Evolutionary conservation across 108 stramenopile species (phyloP), one percentile per base, ranked within the genome.

Genomic region (Pseudonitzschia pungens): DNA sequence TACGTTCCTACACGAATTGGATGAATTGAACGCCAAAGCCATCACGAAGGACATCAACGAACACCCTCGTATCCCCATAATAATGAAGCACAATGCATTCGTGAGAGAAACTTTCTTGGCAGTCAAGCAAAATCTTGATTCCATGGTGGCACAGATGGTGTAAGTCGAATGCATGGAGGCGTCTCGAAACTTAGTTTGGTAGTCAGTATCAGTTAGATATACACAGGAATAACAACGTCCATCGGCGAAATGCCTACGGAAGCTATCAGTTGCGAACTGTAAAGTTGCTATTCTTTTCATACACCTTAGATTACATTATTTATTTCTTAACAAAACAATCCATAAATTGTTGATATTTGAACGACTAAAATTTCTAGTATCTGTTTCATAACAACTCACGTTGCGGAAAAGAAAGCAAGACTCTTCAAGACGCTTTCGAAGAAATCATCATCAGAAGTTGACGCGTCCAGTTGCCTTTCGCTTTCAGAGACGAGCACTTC

Each of bases 41-140:
- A 28, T 65, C 24, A 73, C 73, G 14, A 76, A 81, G 56, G 81
- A 81, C 68, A 26, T 80, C 44, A 81, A 81, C 14, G 73, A 58
- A 6, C 74, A 75, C 45, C 74, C 74, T 4, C 74, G 87, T 11
- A 66, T 87, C 0, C 87, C 87, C 0, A 22, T 87, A 48, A 87
- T 87, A 65, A 42, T 85, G 54, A 54, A 74, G n/a, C 87, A 87
- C 71, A 87, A 87, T 71, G 73, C 75, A 0, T 84, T 87, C 75
- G 87, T 87, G 36, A 84, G 63, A 42, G 68, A 82, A 32, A 87
- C 87, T n/a, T 87, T 87, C 52, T 53, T 81, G 57, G 73, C 50
- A 5, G 87, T 87, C 4, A 77, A 85, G 56, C 36, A 51, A 6
- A 77, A 83, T 45, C 58, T 87, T 24, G 74, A 75, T 69, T 33